Evolutionary conservation across 257 asterid species (phyloP).

Genomic region (Marsdenia floribunda): DNA sequence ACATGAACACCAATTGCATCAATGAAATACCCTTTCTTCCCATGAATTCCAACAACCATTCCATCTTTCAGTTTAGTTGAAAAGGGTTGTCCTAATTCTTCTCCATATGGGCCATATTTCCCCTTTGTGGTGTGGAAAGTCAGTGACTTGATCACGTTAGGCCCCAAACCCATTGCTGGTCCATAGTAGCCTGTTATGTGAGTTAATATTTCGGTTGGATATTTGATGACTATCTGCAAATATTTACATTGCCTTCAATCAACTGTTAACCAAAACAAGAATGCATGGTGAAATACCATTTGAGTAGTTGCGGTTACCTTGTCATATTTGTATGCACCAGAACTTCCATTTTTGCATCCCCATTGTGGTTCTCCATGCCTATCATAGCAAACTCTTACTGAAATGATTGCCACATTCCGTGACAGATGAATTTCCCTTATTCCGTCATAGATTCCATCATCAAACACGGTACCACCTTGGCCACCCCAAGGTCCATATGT

Average conservation of each 20-base stretch:
- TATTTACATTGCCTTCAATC: neutral
- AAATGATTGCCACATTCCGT: conserved; percentile 55
- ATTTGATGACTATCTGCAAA: conserved; percentile 53
- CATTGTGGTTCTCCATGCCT: conserved; percentile 50
- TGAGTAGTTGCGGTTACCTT: conserved; percentile 33
- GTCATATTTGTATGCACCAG: conserved; percentile 52
- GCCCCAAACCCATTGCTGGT: conserved; percentile 70
- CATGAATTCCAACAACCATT: conserved; percentile 62
- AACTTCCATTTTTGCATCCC: conserved; percentile 79
- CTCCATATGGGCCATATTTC: conserved; percentile 74
- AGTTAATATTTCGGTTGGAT: conserved; percentile 69
- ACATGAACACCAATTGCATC: conserved; percentile 71
- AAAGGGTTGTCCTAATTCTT: conserved; percentile 62
- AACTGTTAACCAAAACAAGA: neutral
- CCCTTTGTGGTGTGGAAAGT: conserved; percentile 70
- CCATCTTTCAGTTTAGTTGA: conserved; percentile 54
- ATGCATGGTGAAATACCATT: neutral
- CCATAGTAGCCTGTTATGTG: conserved; percentile 66
- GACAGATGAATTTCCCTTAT: conserved; percentile 52
- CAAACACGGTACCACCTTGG: conserved; percentile 58
- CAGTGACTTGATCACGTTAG: conserved; percentile 60
- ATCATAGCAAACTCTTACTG: conserved; percentile 59
- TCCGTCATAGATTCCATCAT: conserved; percentile 74
- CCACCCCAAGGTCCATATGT: conserved; percentile 84
- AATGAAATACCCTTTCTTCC: conserved; percentile 67